These are phyloP conservation scores for Saturnispora halmiae DNA, from an alignment of 805 yeast species.

Conservation along the genomic window DNA sequence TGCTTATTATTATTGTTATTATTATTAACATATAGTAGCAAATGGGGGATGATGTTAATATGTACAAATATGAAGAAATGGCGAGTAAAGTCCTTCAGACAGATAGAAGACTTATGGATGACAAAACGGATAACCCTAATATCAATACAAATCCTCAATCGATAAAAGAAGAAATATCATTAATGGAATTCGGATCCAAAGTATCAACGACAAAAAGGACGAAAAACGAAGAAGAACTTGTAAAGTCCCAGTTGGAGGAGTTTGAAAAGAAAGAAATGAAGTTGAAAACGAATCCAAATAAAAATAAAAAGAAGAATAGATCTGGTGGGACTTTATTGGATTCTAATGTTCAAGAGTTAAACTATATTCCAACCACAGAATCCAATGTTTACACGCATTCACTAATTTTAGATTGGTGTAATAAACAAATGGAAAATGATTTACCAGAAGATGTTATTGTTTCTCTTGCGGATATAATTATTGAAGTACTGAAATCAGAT, in stretches of 20 bases:
- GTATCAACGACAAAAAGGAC: conserved; percentile 17
- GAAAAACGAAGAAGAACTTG: conserved; percentile 16
- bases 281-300: conserved; percentile 10
- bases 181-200: conserved; percentile 54
- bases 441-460: conserved; percentile 64
- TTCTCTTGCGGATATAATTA: conserved; percentile 60
- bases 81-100: conserved; percentile 62
- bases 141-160: conserved; percentile 65
- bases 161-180: conserved; percentile 56
- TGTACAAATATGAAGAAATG: conserved; percentile 62
- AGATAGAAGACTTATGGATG: conserved; percentile 44
- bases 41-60: conserved; percentile 15
- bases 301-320: conserved; percentile 2
- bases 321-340: conserved; percentile 26
- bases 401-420: conserved; percentile 50
- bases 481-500: conserved; percentile 46
- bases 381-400: conserved; percentile 46
- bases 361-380: conserved; percentile 55
- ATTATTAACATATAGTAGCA: no score
- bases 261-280: conserved; percentile 8
- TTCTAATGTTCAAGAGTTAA: conserved; percentile 37
- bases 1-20: no score
- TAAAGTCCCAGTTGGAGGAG: conserved; percentile 10
- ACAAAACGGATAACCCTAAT: conserved; percentile 31
- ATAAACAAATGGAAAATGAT: conserved; percentile 50